A percentile compares a stretch with the other conserved stretches of the same genome.
Evolutionary conservation across 768 basidiomycete species (phyloP).

Genomic region (Hygrophoropsis aurantiaca): DNA sequence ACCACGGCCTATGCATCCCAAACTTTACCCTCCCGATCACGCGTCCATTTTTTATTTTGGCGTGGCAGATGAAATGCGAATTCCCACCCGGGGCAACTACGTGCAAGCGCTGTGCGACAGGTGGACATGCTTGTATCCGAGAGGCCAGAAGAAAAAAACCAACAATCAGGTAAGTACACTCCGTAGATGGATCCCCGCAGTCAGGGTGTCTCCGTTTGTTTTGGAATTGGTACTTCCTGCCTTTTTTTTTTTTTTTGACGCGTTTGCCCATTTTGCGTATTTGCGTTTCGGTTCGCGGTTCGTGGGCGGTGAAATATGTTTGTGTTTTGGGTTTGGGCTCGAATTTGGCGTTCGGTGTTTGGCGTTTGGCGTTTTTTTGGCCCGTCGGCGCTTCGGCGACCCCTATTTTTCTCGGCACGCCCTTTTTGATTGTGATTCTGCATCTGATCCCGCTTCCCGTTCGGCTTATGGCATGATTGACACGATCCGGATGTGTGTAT

Average conservation of each 20-base stretch:
- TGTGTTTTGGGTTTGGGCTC: no score
- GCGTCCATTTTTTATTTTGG: constrained; percentile 1
- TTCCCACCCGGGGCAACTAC: constrained; percentile 71
- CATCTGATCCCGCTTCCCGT: not conserved
- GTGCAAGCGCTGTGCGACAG: constrained; percentile 74
- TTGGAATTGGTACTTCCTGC: constrained; percentile 1
- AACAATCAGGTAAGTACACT: constrained; percentile 85
- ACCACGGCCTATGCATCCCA: constrained; percentile 1
- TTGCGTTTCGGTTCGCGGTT: no score
- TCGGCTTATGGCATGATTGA: not conserved
- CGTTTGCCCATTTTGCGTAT: no score
- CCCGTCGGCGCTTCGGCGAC: constrained; percentile 14
- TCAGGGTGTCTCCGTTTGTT: no score
- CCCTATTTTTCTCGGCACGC: not conserved
- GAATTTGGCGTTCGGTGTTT: constrained; percentile 7
- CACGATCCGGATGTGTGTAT: constrained; percentile 11
- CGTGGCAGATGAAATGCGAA: constrained; percentile 78
- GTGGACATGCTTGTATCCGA: constrained; percentile 78
- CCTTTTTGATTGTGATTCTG: not conserved
- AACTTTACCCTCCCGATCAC: constrained; percentile 6
- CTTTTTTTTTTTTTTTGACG: constrained; percentile 11
- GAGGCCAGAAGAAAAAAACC: constrained; percentile 79
- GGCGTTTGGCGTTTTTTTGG: constrained; percentile 19
- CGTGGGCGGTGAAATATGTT: no score
- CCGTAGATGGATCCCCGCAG: no score